Conservation (phyloP, 257 asterid species). For the Coffea eugenioides region DNA sequence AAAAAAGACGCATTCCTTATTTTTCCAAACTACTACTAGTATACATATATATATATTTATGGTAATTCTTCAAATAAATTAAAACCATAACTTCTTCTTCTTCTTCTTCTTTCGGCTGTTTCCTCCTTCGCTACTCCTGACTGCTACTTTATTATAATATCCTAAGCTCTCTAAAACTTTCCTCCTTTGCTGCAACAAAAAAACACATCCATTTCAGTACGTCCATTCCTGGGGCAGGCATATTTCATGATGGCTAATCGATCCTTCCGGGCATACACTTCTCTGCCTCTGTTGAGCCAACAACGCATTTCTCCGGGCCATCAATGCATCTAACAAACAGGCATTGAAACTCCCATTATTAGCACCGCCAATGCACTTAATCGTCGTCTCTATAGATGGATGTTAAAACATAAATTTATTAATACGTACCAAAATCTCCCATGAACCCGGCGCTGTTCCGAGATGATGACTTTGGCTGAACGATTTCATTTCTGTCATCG, state of each 20-base stretch:
- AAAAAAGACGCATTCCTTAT: not conserved
- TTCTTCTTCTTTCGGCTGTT: not conserved
- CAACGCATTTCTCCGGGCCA: slow-evolving; percentile 47
- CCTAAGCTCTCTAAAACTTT: not conserved
- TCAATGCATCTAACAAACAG: slow-evolving; percentile 30
- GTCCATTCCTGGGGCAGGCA: slow-evolving; percentile 40
- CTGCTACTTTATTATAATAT: not conserved
- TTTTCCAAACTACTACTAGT: not conserved
- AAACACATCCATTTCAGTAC: slow-evolving; percentile 23
- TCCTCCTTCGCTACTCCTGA: not conserved
- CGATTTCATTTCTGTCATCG: slow-evolving; percentile 1
- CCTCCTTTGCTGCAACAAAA: not conserved
- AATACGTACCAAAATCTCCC: slow-evolving; percentile 41
- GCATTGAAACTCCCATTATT: not conserved
- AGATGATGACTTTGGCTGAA: slow-evolving; percentile 12
- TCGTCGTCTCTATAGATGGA: too few relatives aligned
- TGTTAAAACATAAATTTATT: too few relatives aligned
- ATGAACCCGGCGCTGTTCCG: slow-evolving; percentile 9
- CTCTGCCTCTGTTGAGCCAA: slow-evolving; percentile 36
- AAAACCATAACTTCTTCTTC: not conserved
- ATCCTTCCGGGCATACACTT: slow-evolving; percentile 22
- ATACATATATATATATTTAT: too few relatives aligned
- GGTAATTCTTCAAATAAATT: too few relatives aligned
- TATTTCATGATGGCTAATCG: slow-evolving; percentile 28
- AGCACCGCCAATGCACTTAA: not conserved